phyloP scores from a whole-genome alignment of 306 rosid species.

The Arachis hypogaea region DNA sequence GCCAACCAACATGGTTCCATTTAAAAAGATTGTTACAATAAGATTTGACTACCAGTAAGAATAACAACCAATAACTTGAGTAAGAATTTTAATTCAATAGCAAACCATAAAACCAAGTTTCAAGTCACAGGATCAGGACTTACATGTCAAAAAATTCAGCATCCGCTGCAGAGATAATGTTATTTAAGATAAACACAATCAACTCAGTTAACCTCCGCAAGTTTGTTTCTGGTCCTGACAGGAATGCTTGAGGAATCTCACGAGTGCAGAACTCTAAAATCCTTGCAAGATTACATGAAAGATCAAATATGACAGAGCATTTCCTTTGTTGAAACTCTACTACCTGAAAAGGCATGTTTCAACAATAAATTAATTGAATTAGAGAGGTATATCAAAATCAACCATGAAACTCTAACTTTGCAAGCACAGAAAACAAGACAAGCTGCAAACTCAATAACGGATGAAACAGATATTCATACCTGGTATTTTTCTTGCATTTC shows the following conservation, averaged over 20 bases:
- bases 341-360: conserved; percentile 64
- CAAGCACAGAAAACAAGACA: conserved; percentile 33
- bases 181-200: conserved; percentile 84
- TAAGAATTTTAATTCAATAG: neutral
- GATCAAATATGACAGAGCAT: conserved; percentile 92
- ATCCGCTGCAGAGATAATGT: conserved; percentile 79
- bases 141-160: conserved; percentile 92
- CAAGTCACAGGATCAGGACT: conserved; percentile 44
- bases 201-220: conserved; percentile 89
- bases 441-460: conserved; percentile 11
- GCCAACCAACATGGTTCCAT: conserved; percentile 20
- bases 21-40: conserved; percentile 25
- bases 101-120: conserved; percentile 11
- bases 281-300: conserved; percentile 93
- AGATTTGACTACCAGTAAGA: conserved; percentile 16
- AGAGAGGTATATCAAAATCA: neutral
- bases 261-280: conserved; percentile 85
- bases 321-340: conserved; percentile 93
- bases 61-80: neutral
- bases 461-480: conserved; percentile 30
- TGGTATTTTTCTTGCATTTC: conserved; percentile 95
- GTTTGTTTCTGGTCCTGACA: conserved; percentile 85
- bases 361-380: conserved; percentile 31
- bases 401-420: conserved; percentile 14
- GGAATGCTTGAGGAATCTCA: conserved; percentile 89